Percentiles rank a stretch among this genome's conserved stretches.
phyloP scores from a whole-genome alignment of 2,329 filamentous ascomycete species.

The Plenodomus biglobosus region DNA sequence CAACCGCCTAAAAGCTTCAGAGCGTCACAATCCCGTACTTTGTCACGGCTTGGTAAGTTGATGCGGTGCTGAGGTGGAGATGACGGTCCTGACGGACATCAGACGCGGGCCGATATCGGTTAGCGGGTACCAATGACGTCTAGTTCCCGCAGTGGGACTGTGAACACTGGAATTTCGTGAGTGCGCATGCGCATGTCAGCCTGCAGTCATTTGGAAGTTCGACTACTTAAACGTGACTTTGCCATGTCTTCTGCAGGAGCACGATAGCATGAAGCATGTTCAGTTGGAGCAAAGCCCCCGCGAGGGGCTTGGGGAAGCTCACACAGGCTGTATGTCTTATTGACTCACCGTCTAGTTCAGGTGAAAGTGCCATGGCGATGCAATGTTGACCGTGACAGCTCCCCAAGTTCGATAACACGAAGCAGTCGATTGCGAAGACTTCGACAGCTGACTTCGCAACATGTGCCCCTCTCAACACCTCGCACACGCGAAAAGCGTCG shows the following conservation, averaged over 20 bases:
- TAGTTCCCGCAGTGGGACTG: slow-evolving; percentile 3
- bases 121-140: slow-evolving; percentile 17
- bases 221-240: slow-evolving; percentile 1
- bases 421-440: slow-evolving; percentile 3
- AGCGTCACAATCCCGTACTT: background rate
- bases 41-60: background rate
- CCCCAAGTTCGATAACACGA: slow-evolving; percentile 26
- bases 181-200: background rate
- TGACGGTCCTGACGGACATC: slow-evolving; percentile 2
- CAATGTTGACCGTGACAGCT: slow-evolving; percentile 15
- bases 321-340: slow-evolving; percentile 22
- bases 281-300: slow-evolving; percentile 38
- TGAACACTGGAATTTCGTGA: slow-evolving; percentile 1
- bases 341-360: slow-evolving; percentile 10
- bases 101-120: slow-evolving; percentile 16
- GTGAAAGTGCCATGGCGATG: background rate
- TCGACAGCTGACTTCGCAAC: slow-evolving; percentile 13
- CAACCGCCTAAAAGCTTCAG: background rate
- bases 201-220: slow-evolving; percentile 5
- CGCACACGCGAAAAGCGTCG: slow-evolving; percentile 22
- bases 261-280: slow-evolving; percentile 45
- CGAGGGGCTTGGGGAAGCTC: slow-evolving; percentile 35
- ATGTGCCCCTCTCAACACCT: slow-evolving; percentile 6
- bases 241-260: slow-evolving; percentile 11
- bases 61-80: background rate